Base-by-base conservation (phyloP, 345 rosid genomes). In the Gossypium bickii region DNA sequence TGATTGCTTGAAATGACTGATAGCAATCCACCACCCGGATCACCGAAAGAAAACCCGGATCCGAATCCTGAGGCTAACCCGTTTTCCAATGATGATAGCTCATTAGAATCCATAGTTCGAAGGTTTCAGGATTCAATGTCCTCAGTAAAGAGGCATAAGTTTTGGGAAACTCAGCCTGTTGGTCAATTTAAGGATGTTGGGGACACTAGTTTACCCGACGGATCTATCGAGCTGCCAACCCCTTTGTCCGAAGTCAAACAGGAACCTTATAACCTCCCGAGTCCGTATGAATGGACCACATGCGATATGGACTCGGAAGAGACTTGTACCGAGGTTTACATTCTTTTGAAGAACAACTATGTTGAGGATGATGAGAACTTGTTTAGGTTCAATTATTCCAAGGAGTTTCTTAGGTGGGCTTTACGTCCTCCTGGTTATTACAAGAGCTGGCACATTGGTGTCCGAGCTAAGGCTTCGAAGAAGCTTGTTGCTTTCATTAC, bases 151-250 rank as follows among this genome's bases (percentile, higher is more conserved):
- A 83, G 78, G 4, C 97, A 94, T 71, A 89, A 86, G 82, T 92
- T 94, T 76, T 94, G 97, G 97, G 98, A 92, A 80, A 92, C 95
- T 15, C 97, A 92, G 48, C 98, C 97, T 0, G 97, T 94, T 12
- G 91, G 97, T 25, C 98, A 92, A 74, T 91, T 84, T 78, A 87
- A 85, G 82, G 98, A 92, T 66, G 55, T 85, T 0, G 97, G 97
- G 2, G 88, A 89, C 74, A 25, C 92, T 0, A 85, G 85, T 73
- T 83, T 94, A 80, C 89, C 94, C 0, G 97, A 90, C 79, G 98
- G 98, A 17, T 90, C 97, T 0, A 94, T 94, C 2, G 93, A 94
- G 78, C 76, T 75, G 0, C 86, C 95, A 0, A 88, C 86, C 3
- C 82, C 87, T 0, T 80, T 92, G 51, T 87, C 93, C 16, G 93